Percentiles rank a stretch among this genome's conserved stretches.
phyloP scores from a whole-genome alignment of 2,329 filamentous ascomycete species.

The Lecanosticta acicola region DNA sequence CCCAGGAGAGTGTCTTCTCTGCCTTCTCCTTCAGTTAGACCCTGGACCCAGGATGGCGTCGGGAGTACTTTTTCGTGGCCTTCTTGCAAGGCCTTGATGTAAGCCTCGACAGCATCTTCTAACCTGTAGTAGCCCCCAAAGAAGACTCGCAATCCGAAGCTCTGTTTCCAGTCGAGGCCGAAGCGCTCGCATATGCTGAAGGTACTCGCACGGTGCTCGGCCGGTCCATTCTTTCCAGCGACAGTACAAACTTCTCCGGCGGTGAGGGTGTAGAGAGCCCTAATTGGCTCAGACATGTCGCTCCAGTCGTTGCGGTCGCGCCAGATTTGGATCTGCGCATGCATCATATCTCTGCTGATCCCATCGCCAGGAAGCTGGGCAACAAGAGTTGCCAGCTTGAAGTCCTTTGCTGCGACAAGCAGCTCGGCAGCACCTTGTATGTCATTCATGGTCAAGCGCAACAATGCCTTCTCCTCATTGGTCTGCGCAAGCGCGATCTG shows the following conservation, averaged over 20 bases:
- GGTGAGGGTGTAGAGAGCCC: conserved; percentile 83
- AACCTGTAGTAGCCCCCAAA: conserved; percentile 68
- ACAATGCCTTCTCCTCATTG: conserved; percentile 76
- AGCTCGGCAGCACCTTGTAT: conserved; percentile 76
- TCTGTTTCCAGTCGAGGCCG: conserved; percentile 84
- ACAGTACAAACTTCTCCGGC: conserved; percentile 82
- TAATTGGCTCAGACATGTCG: conserved; percentile 77
- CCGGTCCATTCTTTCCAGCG: conserved; percentile 67
- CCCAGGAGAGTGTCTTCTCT: conserved; percentile 82
- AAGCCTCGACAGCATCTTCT: conserved; percentile 65
- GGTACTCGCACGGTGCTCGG: conserved; percentile 73
- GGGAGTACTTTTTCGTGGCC: conserved; percentile 65
- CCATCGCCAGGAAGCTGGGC: conserved; percentile 73
- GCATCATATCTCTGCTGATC: conserved; percentile 66
- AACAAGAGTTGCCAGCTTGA: conserved; percentile 77
- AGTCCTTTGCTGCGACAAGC: conserved; percentile 69
- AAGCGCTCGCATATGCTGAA: conserved; percentile 83
- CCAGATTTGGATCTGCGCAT: conserved; percentile 78
- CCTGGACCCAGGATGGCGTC: conserved; percentile 53
- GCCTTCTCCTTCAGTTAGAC: conserved; percentile 27
- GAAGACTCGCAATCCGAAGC: conserved; percentile 87
- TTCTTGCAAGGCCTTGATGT: conserved; percentile 65
- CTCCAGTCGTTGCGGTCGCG: conserved; percentile 73
- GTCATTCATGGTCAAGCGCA: conserved; percentile 71
- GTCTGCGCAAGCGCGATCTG: conserved; percentile 55